phyloP scores from a whole-genome alignment of 257 asterid genomes.

The Solanum pinnatisectum region DNA sequence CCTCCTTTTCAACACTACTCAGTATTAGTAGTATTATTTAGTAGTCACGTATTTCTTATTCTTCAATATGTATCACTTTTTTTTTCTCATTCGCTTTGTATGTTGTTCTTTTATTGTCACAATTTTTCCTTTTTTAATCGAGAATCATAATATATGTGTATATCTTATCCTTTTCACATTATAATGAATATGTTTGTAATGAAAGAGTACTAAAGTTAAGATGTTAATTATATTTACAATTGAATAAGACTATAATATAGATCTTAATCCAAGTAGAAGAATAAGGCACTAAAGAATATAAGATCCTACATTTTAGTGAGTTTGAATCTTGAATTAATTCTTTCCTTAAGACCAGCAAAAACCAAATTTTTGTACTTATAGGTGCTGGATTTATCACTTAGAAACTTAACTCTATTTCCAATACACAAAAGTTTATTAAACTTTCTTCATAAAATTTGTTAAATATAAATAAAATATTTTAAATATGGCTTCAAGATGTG shows the following conservation, averaged over 20 bases:
- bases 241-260: background rate
- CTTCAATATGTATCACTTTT: background rate
- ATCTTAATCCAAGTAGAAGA: background rate
- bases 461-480: background rate
- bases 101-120: too few relatives aligned
- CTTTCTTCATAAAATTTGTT: background rate
- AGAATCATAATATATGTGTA: too few relatives aligned
- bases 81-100: background rate
- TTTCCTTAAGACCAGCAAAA: background rate
- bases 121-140: too few relatives aligned
- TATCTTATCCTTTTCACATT: too few relatives aligned
- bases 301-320: background rate
- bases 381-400: background rate
- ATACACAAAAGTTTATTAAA: background rate
- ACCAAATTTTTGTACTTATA: background rate
- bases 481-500: conserved; percentile 41
- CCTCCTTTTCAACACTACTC: background rate
- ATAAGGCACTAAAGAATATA: background rate
- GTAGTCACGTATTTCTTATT: background rate
- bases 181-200: background rate
- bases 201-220: background rate
- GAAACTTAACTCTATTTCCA: background rate
- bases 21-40: background rate
- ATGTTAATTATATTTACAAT: background rate
- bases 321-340: background rate